Evolutionary conservation across 1,284 basidiomycete genomes (phyloP).

Genomic region (Apiotrichum brassicae): DNA sequence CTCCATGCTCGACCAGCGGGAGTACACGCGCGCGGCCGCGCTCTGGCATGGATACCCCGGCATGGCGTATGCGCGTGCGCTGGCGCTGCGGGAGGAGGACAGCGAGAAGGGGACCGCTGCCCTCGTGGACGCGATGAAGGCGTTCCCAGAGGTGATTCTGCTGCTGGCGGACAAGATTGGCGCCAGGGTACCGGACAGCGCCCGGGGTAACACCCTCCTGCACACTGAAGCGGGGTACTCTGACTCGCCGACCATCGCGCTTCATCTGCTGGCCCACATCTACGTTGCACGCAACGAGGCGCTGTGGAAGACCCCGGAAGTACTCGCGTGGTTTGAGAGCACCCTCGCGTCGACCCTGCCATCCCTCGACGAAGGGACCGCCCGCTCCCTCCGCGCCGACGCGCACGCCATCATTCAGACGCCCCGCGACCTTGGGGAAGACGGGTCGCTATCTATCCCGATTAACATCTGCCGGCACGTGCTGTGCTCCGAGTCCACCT

Average conservation of each 20-base stretch:
- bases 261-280: conserved; percentile 68
- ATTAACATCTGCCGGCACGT: conserved; percentile 63
- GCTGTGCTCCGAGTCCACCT: conserved; percentile 58
- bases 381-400: conserved; percentile 26
- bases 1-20: conserved; percentile 52
- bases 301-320: conserved; percentile 69
- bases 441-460: conserved; percentile 30
- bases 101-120: conserved; percentile 57
- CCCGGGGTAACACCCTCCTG: conserved; percentile 60
- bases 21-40: conserved; percentile 47
- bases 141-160: conserved; percentile 72
- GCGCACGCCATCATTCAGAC: conserved; percentile 43
- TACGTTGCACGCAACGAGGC: conserved; percentile 69
- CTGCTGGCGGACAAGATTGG: conserved; percentile 78
- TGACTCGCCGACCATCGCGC: conserved; percentile 49
- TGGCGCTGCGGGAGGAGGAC: conserved; percentile 63
- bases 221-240: conserved; percentile 61
- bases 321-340: conserved; percentile 63
- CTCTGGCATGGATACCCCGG: conserved; percentile 63
- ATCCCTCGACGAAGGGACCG: conserved; percentile 22
- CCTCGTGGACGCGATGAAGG: conserved; percentile 62
- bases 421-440: conserved; percentile 34
- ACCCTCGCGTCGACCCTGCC: conserved; percentile 41
- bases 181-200: conserved; percentile 55
- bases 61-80: conserved; percentile 68